Evolutionary conservation across 371 early-diverging fungal genomes (phyloP).

Genomic region (Nematocida major): DNA sequence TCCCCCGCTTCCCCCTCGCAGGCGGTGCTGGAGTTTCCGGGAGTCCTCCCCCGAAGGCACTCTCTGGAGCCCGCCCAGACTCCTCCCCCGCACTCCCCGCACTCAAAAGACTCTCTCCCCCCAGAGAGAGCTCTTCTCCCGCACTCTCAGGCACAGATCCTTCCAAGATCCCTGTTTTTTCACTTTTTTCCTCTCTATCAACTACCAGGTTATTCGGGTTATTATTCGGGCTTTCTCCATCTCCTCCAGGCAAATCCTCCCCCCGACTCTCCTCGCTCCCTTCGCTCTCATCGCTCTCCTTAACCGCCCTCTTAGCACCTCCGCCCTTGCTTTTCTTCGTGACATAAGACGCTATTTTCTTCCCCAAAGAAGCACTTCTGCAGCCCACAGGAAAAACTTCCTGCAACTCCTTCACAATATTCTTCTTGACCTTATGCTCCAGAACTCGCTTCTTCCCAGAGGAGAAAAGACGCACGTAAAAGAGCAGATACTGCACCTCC

Average conservation of each 20-base stretch:
- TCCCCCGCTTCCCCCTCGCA: not conserved
- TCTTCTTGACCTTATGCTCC: conserved; percentile 40
- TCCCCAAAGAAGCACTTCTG: conserved; percentile 17
- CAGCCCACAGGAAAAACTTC: conserved; percentile 9
- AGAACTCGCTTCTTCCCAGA: conserved; percentile 42
- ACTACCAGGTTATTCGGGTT: not conserved
- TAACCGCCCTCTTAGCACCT: not conserved
- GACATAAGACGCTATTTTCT: conserved; percentile 36
- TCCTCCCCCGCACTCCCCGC: too few species aligned
- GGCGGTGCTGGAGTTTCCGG: not conserved
- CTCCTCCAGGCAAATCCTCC: not conserved
- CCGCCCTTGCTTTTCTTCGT: conserved; percentile 17
- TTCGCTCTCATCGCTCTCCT: not conserved
- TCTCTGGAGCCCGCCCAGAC: too few species aligned
- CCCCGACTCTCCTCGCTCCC: not conserved
- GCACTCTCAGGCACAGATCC: too few species aligned
- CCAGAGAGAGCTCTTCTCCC: too few species aligned
- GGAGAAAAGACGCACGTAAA: conserved; percentile 14
- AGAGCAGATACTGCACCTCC: conserved; percentile 37
- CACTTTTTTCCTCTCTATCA: not conserved
- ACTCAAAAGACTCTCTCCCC: too few species aligned
- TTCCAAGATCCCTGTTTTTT: too few species aligned
- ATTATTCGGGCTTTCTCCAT: too few species aligned
- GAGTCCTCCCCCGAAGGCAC: too few species aligned
- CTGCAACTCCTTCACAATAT: not conserved